These are phyloP conservation scores for Gracilaria caudata DNA, from an alignment of 23 red algal species.

Conservation along the genomic window DNA sequence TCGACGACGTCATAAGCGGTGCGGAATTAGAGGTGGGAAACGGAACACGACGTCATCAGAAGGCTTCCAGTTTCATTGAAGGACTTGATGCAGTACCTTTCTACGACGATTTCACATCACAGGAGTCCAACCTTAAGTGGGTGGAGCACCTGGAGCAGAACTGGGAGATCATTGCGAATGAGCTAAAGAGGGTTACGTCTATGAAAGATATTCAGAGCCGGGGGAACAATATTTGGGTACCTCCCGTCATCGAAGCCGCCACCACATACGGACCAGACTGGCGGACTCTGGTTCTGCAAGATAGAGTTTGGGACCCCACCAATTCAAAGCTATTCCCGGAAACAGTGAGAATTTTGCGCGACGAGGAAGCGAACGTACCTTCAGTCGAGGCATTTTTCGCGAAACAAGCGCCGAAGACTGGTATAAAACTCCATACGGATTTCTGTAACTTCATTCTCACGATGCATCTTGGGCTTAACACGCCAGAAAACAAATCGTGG, in stretches of 20 bases:
- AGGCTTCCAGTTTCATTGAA: conserved; percentile 53
- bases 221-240: conserved; percentile 84
- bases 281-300: conserved; percentile 91
- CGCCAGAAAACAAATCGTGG: conserved; percentile 62
- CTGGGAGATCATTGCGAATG: conserved; percentile 66
- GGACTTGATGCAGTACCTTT: conserved; percentile 69
- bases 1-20: conserved; percentile 45
- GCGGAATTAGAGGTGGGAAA: conserved; percentile 20
- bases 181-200: conserved; percentile 30
- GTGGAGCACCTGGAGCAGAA: conserved; percentile 61
- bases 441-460: conserved; percentile 92
- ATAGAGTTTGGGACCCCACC: conserved; percentile 79
- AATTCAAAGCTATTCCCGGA: conserved; percentile 79
- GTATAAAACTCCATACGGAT: conserved; percentile 89
- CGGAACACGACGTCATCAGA: conserved; percentile 49
- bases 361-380: conserved; percentile 57
- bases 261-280: conserved; percentile 89
- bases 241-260: conserved; percentile 76
- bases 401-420: conserved; percentile 73
- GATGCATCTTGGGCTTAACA: conserved; percentile 75
- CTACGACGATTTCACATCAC: conserved; percentile 46
- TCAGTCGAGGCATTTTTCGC: conserved; percentile 92
- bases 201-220: conserved; percentile 35
- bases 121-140: conserved; percentile 42
- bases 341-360: conserved; percentile 63